Evolutionary conservation across 257 asterid species (phyloP).

Genomic region (Nicotiana undulata): DNA sequence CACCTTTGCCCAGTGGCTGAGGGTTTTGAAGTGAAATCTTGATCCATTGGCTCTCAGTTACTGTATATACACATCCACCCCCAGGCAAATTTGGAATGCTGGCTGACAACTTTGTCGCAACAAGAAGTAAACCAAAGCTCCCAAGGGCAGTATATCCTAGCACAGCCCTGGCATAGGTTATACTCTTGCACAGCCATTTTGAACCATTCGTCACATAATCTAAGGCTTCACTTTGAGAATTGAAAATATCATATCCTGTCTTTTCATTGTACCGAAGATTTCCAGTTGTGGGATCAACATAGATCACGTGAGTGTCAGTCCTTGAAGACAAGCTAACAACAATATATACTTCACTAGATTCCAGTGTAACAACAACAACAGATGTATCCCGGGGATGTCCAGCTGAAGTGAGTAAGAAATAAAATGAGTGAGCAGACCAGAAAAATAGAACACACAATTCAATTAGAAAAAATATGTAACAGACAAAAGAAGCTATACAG

Average conservation of each 20-base stretch:
- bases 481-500: background rate
- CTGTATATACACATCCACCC: slow-evolving; percentile 83
- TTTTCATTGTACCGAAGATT: slow-evolving; percentile 55
- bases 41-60: slow-evolving; percentile 93
- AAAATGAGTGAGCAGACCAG: background rate
- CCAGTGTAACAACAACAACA: slow-evolving; percentile 71
- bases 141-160: slow-evolving; percentile 94
- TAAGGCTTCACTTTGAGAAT: slow-evolving; percentile 78
- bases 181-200: slow-evolving; percentile 62
- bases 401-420: slow-evolving; percentile 23
- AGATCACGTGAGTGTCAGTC: slow-evolving; percentile 86
- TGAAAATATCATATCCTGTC: slow-evolving; percentile 73
- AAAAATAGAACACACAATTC: background rate
- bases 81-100: slow-evolving; percentile 86
- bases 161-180: slow-evolving; percentile 67
- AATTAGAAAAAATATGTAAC: background rate
- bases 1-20: slow-evolving; percentile 85
- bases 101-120: slow-evolving; percentile 75
- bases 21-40: slow-evolving; percentile 81
- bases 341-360: slow-evolving; percentile 83
- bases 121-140: slow-evolving; percentile 61
- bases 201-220: slow-evolving; percentile 68
- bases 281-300: slow-evolving; percentile 96
- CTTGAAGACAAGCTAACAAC: slow-evolving; percentile 67
- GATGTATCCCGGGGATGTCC: slow-evolving; percentile 64